phyloP scores from a whole-genome alignment of 352 stramenopile genomes.

The Globisporangium mamillatum region DNA sequence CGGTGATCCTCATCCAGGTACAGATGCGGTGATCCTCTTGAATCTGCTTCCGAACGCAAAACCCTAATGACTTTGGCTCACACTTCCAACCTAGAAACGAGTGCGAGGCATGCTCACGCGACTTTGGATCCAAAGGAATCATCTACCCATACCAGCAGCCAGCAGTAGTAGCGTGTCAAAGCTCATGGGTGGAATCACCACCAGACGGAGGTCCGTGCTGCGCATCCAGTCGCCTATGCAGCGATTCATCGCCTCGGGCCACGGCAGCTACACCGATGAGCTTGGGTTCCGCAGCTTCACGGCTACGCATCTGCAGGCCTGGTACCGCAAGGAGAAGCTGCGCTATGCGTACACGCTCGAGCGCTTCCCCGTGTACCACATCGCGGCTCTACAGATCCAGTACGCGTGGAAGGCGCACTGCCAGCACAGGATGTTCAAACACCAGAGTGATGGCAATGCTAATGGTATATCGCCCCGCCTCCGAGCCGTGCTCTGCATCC shows the following conservation, averaged over 20 bases:
- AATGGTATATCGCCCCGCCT: slow-evolving; percentile 30
- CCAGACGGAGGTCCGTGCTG: background rate
- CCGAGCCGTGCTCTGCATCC: slow-evolving; percentile 45
- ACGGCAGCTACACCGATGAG: slow-evolving; percentile 53
- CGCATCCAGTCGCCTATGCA: slow-evolving; percentile 57
- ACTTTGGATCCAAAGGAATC: slow-evolving; percentile 11
- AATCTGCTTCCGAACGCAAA: background rate
- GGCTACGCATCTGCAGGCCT: slow-evolving; percentile 61
- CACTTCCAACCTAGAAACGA: slow-evolving; percentile 31
- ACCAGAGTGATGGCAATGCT: slow-evolving; percentile 10
- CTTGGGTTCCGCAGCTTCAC: slow-evolving; percentile 57
- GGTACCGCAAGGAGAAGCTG: slow-evolving; percentile 55
- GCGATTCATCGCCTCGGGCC: slow-evolving; percentile 51
- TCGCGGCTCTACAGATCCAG: slow-evolving; percentile 83
- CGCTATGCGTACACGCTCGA: slow-evolving; percentile 46
- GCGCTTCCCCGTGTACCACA: slow-evolving; percentile 77
- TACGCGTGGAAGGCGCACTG: slow-evolving; percentile 61
- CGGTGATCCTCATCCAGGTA: slow-evolving; percentile 72
- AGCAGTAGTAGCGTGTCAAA: slow-evolving; percentile 10
- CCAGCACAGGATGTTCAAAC: slow-evolving; percentile 35
- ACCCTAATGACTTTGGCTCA: background rate
- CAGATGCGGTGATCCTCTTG: background rate
- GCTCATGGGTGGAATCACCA: background rate
- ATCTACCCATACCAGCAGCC: background rate
- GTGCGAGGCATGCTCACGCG: slow-evolving; percentile 65